Evolutionary conservation across 257 asterid species (phyloP), one percentile per base, ranked within the genome.

Genomic region (Anisodus acutangulus): DNA sequence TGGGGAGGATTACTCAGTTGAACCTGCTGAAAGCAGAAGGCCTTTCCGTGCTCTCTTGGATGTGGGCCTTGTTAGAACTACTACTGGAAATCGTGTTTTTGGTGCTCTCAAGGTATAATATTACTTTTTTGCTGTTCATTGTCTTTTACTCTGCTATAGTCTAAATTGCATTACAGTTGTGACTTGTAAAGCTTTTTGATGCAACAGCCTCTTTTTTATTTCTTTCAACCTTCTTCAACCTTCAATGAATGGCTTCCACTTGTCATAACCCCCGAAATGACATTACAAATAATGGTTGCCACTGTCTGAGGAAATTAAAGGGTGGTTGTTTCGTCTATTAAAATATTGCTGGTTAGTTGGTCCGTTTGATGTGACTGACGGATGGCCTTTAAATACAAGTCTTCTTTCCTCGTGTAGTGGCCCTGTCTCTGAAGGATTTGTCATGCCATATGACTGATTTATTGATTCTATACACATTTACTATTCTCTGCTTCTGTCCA

Each of bases 11-110:
- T 95, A 86, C 85, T 92, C 97, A 7, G 98, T 95, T 78, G 99
- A 95, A 83, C 97, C 96, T 17, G 91, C 92, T 57, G 98, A 95
- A 17, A 89, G 79, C 87, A 91, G 99, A 88, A 93, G 98, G 90
- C 99, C 98, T 1, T 94, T 95, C 93, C 98, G 99, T 82, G 98
- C 98, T 6, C 98, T 95, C 69, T 88, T 95, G 58, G 98, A 94
- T 86, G 99, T 94, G 85, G 99, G 99, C 31, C 99, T 94, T 78
- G 0, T 95, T n/a, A 86, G 85, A 64, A 95, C 99, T 17, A 95
- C 98, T 31, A 94, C 99, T 0, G 98, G 99, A 2, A 94, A 95
- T 85, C 94, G 98, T 51, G 92, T 95, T 49, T 94, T 94, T 80
- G 99, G 98, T 85, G 98, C 98, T 5, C 98, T 95, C 45, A 93